Conservation (phyloP, 768 basidiomycete species). For the Pseudohyphozyma bogoriensis region DNA sequence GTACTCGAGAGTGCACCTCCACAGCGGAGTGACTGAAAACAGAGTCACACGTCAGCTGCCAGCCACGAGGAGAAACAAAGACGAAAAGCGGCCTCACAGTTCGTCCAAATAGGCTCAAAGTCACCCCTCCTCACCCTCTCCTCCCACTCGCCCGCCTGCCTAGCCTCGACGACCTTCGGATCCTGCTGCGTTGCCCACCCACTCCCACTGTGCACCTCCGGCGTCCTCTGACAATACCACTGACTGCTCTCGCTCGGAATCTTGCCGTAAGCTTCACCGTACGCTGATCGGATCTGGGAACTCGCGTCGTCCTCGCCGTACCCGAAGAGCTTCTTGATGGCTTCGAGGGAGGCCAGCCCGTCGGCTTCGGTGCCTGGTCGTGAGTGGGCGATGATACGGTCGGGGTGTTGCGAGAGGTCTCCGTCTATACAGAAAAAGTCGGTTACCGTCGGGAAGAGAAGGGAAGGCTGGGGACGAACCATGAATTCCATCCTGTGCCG, state of each 20-base stretch:
- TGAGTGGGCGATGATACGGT: conserved; percentile 63
- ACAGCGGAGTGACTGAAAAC: conserved; percentile 19
- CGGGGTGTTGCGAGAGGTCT: conserved; percentile 52
- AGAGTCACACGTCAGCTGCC: conserved; percentile 69
- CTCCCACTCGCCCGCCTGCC: conserved; percentile 32
- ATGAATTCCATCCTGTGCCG: no score
- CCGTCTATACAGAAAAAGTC: no score
- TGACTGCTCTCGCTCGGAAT: conserved; percentile 17
- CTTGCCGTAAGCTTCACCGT: conserved; percentile 28
- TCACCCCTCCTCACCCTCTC: conserved; percentile 20
- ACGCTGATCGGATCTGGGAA: conserved; percentile 18
- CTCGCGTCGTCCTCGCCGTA: background rate
- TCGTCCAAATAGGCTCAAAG: conserved; percentile 26
- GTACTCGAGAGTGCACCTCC: conserved; percentile 25
- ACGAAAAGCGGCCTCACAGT: background rate
- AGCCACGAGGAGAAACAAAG: conserved; percentile 42
- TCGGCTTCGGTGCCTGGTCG: conserved; percentile 52
- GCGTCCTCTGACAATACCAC: conserved; percentile 18
- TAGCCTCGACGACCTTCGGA: conserved; percentile 57
- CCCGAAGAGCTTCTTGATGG: conserved; percentile 48
- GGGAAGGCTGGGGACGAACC: no score
- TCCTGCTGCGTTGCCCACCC: conserved; percentile 6
- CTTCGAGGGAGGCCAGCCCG: conserved; percentile 55
- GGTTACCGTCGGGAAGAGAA: no score
- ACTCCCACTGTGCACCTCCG: conserved; percentile 34